Base-by-base conservation (phyloP, 2,329 filamentous ascomycete genomes). In the Xylariales sp. region DNA sequence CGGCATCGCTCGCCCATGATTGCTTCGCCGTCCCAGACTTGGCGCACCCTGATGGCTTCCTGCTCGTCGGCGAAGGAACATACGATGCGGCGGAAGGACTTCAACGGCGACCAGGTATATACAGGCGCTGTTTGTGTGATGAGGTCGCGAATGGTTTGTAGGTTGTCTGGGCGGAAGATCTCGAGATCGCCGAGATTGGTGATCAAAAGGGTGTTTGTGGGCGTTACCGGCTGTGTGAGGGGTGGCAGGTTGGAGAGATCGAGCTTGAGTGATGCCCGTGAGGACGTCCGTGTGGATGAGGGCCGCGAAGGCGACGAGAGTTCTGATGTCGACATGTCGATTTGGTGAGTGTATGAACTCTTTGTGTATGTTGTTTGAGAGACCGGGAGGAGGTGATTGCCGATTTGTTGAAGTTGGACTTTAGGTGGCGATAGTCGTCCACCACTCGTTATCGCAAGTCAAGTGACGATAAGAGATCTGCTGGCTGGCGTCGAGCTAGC, bases 201-300 rank as follows among this genome's bases (percentile, higher is more conserved):
- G 59, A 93, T 84, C 56, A 93, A 79, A 43, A 93, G 80, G 0
- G 87, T 93, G 70, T 93, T 93, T 51, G 84, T 86, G 5, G 86
- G 84, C 41, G 82, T 78, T 19, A 85, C 81, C n/a, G 86, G 86
- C 58, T 80, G 76, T 31, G 72, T 70, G 42, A 87, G 71, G 25
- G 84, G 76, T 37, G 87, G 86, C 31, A 91, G 67, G 56, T 73
- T 76, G 47, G 84, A 84, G 33, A 91, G 76, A 58, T 91, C 86
- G 56, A 93, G 75, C 16, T 80, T 82, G 43, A 88, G 76, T 53
- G 69, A 74, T 34, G 68, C 63, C 46, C 61, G 60, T 38, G 72
- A 73, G 9, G 74, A 74, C 18, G 46, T 57, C 44, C 54, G 58
- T 52, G 60, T 60, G 52, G 51, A 61, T 47, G 31, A 56, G 49